These are phyloP conservation scores for Dendrocalamus latiflorus DNA, from an alignment of 202 grass and related monocot species.

Conservation along the genomic window DNA sequence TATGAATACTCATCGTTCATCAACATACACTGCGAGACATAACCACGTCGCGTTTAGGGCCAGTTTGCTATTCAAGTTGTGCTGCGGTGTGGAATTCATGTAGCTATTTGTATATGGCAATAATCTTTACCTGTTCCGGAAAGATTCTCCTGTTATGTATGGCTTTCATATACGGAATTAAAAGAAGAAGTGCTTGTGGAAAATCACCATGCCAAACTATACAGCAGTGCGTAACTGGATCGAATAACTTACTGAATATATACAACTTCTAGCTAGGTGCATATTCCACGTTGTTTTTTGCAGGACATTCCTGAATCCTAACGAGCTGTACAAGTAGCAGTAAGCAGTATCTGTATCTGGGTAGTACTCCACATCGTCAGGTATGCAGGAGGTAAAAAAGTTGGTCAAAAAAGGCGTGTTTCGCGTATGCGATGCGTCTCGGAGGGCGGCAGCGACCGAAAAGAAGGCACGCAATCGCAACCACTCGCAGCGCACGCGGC, in stretches of 20 bases:
- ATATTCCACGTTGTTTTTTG: neutral
- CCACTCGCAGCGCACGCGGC: conserved; percentile 1
- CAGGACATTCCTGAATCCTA: neutral
- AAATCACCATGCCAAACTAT: too few relatives aligned
- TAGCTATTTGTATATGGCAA: neutral
- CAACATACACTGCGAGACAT: neutral
- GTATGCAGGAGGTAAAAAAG: neutral
- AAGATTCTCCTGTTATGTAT: neutral
- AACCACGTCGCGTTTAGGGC: too few relatives aligned
- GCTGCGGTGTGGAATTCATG: neutral
- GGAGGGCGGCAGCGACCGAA: neutral
- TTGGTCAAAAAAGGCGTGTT: conserved; percentile 5
- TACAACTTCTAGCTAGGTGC: neutral
- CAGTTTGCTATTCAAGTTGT: too few relatives aligned
- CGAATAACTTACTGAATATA: neutral
- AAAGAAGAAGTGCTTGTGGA: too few relatives aligned
- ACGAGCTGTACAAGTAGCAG: neutral
- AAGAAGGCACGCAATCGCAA: neutral
- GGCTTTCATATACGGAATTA: neutral
- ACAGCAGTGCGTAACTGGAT: too few relatives aligned
- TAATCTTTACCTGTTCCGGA: neutral
- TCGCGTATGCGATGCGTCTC: neutral
- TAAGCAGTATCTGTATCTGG: neutral
- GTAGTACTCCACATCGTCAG: too few relatives aligned
- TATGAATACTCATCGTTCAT: neutral